Evolutionary conservation across 73 alveolate species (phyloP).

Genomic region (Blepharisma stoltei): DNA sequence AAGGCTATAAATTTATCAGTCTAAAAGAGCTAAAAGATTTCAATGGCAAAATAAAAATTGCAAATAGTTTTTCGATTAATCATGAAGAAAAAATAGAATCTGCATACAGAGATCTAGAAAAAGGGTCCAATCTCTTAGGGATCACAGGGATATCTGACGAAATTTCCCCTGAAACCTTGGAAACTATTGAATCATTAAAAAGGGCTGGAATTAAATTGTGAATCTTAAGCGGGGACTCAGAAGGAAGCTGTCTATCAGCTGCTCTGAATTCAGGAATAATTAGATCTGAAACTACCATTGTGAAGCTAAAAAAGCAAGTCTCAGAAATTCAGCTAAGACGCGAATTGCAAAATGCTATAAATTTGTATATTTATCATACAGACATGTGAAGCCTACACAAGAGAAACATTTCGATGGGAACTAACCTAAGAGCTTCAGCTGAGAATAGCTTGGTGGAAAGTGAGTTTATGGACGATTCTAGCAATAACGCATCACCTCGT

Average conservation of each 20-base stretch:
- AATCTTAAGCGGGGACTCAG: slow-evolving; percentile 9
- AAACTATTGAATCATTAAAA: not conserved
- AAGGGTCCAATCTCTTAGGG: not conserved
- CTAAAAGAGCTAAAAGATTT: not conserved
- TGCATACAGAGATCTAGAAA: not conserved
- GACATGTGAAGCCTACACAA: too few species aligned
- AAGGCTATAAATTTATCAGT: not conserved
- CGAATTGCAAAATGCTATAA: not conserved
- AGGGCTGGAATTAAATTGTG: slow-evolving; percentile 24
- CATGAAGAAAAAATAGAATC: slow-evolving; percentile 17
- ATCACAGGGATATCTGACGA: slow-evolving; percentile 1
- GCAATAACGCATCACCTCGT: too few species aligned
- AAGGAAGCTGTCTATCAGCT: not conserved
- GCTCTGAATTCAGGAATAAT: not conserved
- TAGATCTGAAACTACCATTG: not conserved
- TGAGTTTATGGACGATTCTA: too few species aligned
- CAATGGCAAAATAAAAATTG: not conserved
- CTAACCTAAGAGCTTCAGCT: too few species aligned
- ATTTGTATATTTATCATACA: not conserved
- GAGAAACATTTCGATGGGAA: too few species aligned
- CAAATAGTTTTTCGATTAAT: not conserved
- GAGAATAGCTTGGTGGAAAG: too few species aligned
- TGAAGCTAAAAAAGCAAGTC: not conserved
- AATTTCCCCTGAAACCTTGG: slow-evolving; percentile 1
- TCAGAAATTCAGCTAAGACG: not conserved